phyloP scores from a whole-genome alignment of 2,329 filamentous ascomycete genomes.

The Neofusicoccum umdonicola region DNA sequence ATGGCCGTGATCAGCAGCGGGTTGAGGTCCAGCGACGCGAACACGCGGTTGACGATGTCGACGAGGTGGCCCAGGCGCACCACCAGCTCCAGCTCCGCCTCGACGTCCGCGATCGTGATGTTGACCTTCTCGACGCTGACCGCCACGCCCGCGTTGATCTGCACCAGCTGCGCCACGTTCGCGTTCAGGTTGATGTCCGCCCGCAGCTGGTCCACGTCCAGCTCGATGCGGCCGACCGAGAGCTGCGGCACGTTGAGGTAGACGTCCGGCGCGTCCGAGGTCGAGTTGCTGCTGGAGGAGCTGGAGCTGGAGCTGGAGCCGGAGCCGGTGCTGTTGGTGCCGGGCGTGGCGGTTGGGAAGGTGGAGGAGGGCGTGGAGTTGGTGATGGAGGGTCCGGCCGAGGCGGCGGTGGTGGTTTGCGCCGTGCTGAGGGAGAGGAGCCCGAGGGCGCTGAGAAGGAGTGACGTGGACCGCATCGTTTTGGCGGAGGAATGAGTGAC shows the following conservation, averaged over 20 bases:
- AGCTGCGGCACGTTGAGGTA: slow-evolving; percentile 58
- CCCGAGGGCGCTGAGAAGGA: not conserved
- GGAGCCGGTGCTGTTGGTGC: slow-evolving; percentile 12
- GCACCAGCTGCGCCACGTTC: slow-evolving; percentile 58
- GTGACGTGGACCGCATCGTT: not conserved
- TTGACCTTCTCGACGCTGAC: slow-evolving; percentile 53
- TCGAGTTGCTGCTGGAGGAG: slow-evolving; percentile 19
- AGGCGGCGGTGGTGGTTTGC: slow-evolving; percentile 1
- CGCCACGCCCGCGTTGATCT: slow-evolving; percentile 50
- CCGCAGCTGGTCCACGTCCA: slow-evolving; percentile 58
- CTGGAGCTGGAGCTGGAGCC: slow-evolving; percentile 21
- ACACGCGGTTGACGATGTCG: slow-evolving; percentile 60
- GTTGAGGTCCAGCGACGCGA: slow-evolving; percentile 59
- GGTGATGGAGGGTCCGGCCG: not conserved
- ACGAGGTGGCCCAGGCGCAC: slow-evolving; percentile 60
- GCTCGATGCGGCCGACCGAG: slow-evolving; percentile 58
- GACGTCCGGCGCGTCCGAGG: slow-evolving; percentile 53
- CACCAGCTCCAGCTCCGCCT: slow-evolving; percentile 58
- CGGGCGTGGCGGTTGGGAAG: slow-evolving; percentile 12
- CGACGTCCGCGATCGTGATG: slow-evolving; percentile 61
- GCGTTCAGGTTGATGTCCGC: slow-evolving; percentile 62
- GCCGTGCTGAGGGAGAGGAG: not conserved
- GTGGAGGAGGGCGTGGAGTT: not conserved
- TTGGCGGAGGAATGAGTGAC: not conserved
- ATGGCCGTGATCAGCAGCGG: slow-evolving; percentile 58